phyloP scores from a whole-genome alignment of 2,329 filamentous ascomycete genomes.

The Cordyceps militaris region DNA sequence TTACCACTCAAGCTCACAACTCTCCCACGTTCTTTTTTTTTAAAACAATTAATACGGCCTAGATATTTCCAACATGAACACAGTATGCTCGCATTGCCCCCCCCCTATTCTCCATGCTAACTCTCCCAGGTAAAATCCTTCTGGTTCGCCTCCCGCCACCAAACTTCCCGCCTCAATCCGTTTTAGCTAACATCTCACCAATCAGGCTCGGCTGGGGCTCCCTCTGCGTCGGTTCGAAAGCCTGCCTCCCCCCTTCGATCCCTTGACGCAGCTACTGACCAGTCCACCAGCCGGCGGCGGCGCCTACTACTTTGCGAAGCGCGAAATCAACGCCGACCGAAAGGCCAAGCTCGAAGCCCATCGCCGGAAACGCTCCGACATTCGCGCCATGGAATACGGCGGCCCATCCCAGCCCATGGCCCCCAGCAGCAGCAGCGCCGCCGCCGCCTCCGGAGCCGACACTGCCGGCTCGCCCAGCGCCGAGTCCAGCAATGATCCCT shows the following conservation, averaged over 20 bases:
- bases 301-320: constrained; percentile 94
- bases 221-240: constrained; percentile 66
- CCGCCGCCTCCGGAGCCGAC: constrained; percentile 25
- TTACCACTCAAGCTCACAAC: too few species aligned
- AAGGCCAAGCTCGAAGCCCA: constrained; percentile 61
- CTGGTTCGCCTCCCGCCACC: constrained; percentile 42
- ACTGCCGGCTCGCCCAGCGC: constrained; percentile 56
- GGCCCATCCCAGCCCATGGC: constrained; percentile 27
- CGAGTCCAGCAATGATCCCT: constrained; percentile 72
- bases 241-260: not conserved
- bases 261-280: constrained; percentile 15
- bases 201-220: constrained; percentile 87
- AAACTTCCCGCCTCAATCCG: not conserved
- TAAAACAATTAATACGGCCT: too few species aligned
- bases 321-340: constrained; percentile 86
- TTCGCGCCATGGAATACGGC: constrained; percentile 47
- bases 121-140: constrained; percentile 52
- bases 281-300: constrained; percentile 66
- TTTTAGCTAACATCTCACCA: constrained; percentile 5
- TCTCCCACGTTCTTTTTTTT: too few species aligned
- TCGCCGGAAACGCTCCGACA: constrained; percentile 54
- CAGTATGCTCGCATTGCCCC: constrained; percentile 33
- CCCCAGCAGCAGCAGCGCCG: constrained; percentile 23
- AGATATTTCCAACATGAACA: constrained; percentile 50
- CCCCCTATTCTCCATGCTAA: not conserved